These are phyloP conservation scores for Candida piceae DNA, from an alignment of 805 yeast species.

Conservation along the genomic window DNA sequence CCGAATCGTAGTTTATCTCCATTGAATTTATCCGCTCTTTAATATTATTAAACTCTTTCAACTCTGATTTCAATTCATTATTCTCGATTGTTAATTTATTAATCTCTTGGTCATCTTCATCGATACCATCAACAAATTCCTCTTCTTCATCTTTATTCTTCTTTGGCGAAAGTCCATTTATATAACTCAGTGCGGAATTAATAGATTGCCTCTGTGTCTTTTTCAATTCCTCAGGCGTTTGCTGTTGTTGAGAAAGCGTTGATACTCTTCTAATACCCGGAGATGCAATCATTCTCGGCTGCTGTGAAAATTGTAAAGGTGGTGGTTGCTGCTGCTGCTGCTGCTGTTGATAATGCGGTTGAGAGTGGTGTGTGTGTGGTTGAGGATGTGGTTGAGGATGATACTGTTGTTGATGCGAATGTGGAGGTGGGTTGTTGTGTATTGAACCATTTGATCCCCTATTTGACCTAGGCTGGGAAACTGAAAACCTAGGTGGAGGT, in stretches of 20 bases:
- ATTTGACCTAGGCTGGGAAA: conserved; percentile 4
- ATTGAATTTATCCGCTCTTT: conserved; percentile 3
- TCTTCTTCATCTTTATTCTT: conserved; percentile 8
- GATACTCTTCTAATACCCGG: conserved; percentile 19
- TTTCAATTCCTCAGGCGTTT: background rate
- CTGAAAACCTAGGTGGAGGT: conserved; percentile 7
- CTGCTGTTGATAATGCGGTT: background rate
- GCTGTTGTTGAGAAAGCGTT: conserved; percentile 5
- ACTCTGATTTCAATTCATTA: conserved; percentile 1
- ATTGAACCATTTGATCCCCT: conserved; percentile 6
- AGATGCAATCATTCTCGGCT: conserved; percentile 17
- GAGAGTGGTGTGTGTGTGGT: conserved; percentile 2
- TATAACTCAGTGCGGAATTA: conserved; percentile 20
- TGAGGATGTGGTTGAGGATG: background rate
- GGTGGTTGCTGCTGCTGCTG: conserved; percentile 4
- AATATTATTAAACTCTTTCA: conserved; percentile 5
- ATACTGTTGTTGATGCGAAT: conserved; percentile 3
- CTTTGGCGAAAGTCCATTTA: conserved; percentile 14
- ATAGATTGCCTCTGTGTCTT: conserved; percentile 20
- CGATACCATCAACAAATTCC: conserved; percentile 6
- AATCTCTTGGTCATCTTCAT: conserved; percentile 8
- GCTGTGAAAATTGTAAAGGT: conserved; percentile 5
- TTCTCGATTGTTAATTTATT: conserved; percentile 10
- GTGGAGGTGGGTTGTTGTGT: background rate
- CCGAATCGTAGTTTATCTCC: conserved; percentile 9